Evolutionary conservation across 768 basidiomycete genomes (phyloP).

Genomic region (Sutorius australiensis): DNA sequence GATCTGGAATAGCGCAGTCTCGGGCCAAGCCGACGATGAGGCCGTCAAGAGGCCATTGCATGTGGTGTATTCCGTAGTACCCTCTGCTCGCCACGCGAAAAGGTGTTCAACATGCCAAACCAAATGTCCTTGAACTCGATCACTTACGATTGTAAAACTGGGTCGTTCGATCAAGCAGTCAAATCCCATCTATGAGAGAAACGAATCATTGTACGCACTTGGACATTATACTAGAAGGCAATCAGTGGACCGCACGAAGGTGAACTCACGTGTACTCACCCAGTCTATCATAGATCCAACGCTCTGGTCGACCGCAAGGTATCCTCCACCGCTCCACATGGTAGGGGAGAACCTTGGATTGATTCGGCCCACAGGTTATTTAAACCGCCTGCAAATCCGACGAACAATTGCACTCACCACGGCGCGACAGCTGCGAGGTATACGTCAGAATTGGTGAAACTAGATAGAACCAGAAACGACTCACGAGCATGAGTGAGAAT

Average conservation of each 20-base stretch:
- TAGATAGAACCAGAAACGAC: neutral
- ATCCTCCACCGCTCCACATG: neutral
- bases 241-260: neutral
- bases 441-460: neutral
- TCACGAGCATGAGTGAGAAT: constrained; percentile 33
- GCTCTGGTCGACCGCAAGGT: neutral
- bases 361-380: neutral
- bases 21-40: constrained; percentile 39
- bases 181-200: neutral
- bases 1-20: constrained; percentile 44
- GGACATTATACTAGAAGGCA: neutral
- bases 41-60: constrained; percentile 33
- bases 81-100: constrained; percentile 24
- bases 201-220: neutral
- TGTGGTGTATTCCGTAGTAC: constrained; percentile 34
- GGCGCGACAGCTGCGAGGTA: neutral
- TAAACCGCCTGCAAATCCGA: too few relatives aligned
- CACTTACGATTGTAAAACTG: constrained; percentile 18
- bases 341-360: neutral
- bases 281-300: neutral
- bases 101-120: too few relatives aligned
- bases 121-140: neutral
- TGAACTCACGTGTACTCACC: neutral
- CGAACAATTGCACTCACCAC: neutral
- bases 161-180: too few relatives aligned